These are phyloP conservation scores for barley (Hordeum vulgare) DNA, from an alignment of 176 grass and related monocot genomes.

Conservation along the genomic window MorexV3_pseudomolecules_assembly NC_058522.1:279737657-279738156, in stretches of 20 bases:
- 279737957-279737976: conserved; percentile 15
- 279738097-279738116: conserved; percentile 52
- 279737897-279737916: conserved; percentile 8
- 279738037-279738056: conserved; percentile 68
- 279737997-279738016: conserved; percentile 99
- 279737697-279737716: conserved; percentile 87
- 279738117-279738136: neutral
- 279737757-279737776: neutral
- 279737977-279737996: conserved; percentile 91
- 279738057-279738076: conserved; percentile 84
- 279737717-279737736: conserved; percentile 91
- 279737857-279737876: neutral
- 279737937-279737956: neutral
- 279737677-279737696: conserved; percentile 96
- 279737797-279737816: neutral
- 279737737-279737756: conserved; percentile 83
- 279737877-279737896: neutral
- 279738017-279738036: conserved; percentile 87
- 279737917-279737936: neutral
- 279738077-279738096: conserved; percentile 94
- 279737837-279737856: neutral
- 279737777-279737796: neutral
- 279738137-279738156: neutral
- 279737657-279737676: conserved; percentile 94
- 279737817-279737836: neutral